Evolutionary conservation across 805 yeast species (phyloP).

Genomic region (Candida sithepensis): DNA sequence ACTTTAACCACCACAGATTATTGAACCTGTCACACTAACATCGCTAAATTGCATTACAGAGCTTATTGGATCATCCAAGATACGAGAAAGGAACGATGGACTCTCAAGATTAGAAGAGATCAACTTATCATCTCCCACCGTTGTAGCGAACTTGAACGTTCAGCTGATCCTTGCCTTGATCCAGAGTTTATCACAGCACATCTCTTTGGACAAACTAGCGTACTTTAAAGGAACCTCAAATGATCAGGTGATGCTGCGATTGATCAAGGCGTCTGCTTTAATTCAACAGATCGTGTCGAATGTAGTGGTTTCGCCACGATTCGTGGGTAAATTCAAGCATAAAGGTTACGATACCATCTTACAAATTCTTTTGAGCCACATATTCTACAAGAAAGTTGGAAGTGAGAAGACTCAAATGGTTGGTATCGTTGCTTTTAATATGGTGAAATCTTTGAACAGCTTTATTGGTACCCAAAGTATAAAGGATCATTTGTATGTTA

Average conservation of each 20-base stretch:
- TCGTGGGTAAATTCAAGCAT: constrained; percentile 20
- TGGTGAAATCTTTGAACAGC: constrained; percentile 25
- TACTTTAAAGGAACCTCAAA: constrained; percentile 21
- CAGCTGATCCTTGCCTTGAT: constrained; percentile 12
- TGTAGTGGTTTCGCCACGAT: constrained; percentile 9
- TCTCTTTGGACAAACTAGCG: constrained; percentile 19
- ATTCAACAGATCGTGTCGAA: constrained; percentile 15
- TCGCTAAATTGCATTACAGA: constrained; percentile 11
- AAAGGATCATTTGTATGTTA: constrained; percentile 22
- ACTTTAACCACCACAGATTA: too few relatives aligned
- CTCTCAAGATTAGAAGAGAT: constrained; percentile 36
- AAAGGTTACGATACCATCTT: constrained; percentile 26
- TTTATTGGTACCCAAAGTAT: constrained; percentile 24
- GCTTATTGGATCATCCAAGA: constrained; percentile 44
- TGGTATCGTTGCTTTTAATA: constrained; percentile 30
- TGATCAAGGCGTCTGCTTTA: constrained; percentile 21
- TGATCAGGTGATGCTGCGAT: constrained; percentile 21
- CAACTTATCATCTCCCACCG: constrained; percentile 20
- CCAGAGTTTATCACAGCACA: constrained; percentile 17
- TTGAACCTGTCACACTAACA: too few relatives aligned
- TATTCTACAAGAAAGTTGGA: constrained; percentile 10
- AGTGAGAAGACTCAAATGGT: constrained; percentile 11
- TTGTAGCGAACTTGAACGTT: constrained; percentile 16
- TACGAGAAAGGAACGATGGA: constrained; percentile 54
- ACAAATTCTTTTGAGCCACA: constrained; percentile 13